Conservation (phyloP, 345 rosid species). For the Brassica incana region DNA sequence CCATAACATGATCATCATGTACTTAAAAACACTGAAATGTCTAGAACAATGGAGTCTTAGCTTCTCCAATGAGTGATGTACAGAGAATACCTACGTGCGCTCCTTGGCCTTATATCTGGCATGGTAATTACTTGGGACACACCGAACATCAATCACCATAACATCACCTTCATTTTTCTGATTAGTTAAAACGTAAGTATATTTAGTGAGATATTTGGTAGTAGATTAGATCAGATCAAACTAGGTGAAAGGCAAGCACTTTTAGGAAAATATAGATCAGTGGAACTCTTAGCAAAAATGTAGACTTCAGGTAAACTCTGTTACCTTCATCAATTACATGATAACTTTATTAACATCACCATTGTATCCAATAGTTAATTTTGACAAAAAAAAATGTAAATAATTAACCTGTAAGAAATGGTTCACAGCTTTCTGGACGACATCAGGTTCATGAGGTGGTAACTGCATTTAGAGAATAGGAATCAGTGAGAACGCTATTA, state of each 20-base stretch:
- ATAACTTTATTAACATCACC: neutral
- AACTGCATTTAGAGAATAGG: constrained; percentile 51
- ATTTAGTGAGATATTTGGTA: neutral
- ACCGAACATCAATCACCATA: constrained; percentile 71
- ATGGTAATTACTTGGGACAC: constrained; percentile 75
- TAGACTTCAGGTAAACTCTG: neutral
- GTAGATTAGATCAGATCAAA: neutral
- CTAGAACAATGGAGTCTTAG: constrained; percentile 6
- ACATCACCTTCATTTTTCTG: constrained; percentile 75
- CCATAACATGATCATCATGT: neutral
- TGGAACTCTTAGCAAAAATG: neutral
- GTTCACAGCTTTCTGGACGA: constrained; percentile 86
- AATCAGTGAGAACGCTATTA: constrained; percentile 4
- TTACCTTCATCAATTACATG: neutral
- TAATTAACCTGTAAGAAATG: constrained; percentile 83
- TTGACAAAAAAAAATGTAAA: constrained; percentile 1
- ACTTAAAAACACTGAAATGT: neutral
- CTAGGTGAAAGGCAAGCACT: constrained; percentile 3
- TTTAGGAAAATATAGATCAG: neutral
- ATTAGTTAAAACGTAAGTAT: constrained; percentile 25
- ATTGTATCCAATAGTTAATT: neutral
- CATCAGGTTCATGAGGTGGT: constrained; percentile 89
- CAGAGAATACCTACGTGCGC: constrained; percentile 82
- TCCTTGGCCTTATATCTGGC: constrained; percentile 85
- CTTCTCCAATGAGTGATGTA: constrained; percentile 24